Evolutionary conservation across 2,329 filamentous ascomycete genomes (phyloP), one percentile per base, ranked within the genome.

Genomic region (Fusarium sp.): DNA sequence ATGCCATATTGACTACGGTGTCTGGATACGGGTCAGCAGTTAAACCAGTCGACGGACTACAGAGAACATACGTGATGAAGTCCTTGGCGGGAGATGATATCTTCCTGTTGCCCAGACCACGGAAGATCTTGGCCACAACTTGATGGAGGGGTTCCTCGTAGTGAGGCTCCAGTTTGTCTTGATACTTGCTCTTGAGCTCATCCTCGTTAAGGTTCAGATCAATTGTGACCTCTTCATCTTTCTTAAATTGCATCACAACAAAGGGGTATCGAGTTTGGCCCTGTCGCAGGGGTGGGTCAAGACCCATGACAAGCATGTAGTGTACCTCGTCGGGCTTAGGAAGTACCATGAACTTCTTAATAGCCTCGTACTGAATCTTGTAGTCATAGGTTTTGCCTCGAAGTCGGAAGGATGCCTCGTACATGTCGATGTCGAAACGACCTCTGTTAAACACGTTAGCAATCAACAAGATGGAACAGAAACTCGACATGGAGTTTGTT

Each of bases 371-470:
- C 80, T 98, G 94, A 73, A 99, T 98, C 88, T 99, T 99, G 89
- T 99, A 99, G 84, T 99, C 97, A 85, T 99, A 99, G 25, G 96
- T 99, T 84, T 99, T 99, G 77, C 96, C 96, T 72, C 96, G 95
- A 68, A 99, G 88, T 69, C 96, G 92, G 88, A 99, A 98, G 4
- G 96, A 98, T 18, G 90, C 91, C 81, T 98, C 96, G 87, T 99
- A 99, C 92, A 99, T 97, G 81, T 99, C 96, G 83, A 99, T 97
- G 81, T 98, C 96, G 87, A 99, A 99, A 73, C 96, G 95, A 80
- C 96, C 97, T 92, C 96, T 95, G 82, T 66, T 68, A 8, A 53
- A 45, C 43, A 40, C 10, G 32, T 72, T 51, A 71, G 64, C 20
- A 51, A 32, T 40, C 11, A 15, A 46, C 29, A n/a, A 34, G n/a